Evolutionary conservation across 2,329 filamentous ascomycete species (phyloP), one percentile per base, ranked within the genome.

Genomic region (Aspergillus glaucus): DNA sequence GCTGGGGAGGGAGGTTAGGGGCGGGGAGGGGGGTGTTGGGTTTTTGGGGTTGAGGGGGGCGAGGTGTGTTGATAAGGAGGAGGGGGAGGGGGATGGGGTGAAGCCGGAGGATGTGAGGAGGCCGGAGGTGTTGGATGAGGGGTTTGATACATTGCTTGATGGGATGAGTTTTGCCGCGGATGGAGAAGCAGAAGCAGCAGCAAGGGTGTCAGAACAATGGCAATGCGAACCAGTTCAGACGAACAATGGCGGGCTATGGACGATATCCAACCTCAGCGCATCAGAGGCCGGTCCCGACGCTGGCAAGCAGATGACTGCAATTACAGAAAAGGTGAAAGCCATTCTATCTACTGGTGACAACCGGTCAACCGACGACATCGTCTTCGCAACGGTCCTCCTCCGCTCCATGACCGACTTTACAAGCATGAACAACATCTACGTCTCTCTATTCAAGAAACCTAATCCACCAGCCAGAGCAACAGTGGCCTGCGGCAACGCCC

Each of bases 381-480:
- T 74, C 34, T 75, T 73, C 45, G 67, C 75, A 34, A 80, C 78
- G 1, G 75, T 97, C 46, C 72, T 94, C 44, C 79, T 98, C 30
- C 82, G 86, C 46, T 78, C 78, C 49, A 96, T 97, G 86, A 66
- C 79, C 17, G 83, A 90, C 68, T 98, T 97, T 66, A 75, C 81
- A 0, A 61, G 73, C 14, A 75, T 95, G 57, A 97, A 97, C 68
- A 67, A 74, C 22, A 72, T 86, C 53, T 98, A 97, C 67, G 83
- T 81, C 4, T 75, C 78, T 7, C 78, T 90, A 39, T 97, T 97
- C 68, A 71, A 72, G 17, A 75, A 79, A 44, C 86, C 91, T 0
- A 95, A 91, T 55, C 93, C 93, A 0, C 89, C 93, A 0, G 83
- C 91, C 0, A 76, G 93, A 44, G 86, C 94, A 44, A 95, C 90